phyloP scores from a whole-genome alignment of 768 basidiomycete genomes.

The Ephemerocybe angulata region DNA sequence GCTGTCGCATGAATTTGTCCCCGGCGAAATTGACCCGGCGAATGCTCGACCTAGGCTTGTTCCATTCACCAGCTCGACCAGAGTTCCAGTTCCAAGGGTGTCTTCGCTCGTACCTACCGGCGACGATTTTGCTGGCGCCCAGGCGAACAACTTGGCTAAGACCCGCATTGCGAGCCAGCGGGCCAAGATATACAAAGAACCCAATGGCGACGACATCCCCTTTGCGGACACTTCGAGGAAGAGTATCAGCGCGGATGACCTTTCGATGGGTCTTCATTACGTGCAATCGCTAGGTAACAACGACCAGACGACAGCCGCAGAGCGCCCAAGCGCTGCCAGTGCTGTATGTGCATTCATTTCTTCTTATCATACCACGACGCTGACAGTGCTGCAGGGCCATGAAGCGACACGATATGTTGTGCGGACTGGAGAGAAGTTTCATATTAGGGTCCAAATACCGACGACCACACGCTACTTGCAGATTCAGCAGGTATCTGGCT shows the following conservation, averaged over 20 bases:
- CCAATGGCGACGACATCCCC: constrained; percentile 26
- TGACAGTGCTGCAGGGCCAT: not conserved
- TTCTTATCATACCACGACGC: not conserved
- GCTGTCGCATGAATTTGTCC: constrained; percentile 35
- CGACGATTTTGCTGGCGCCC: constrained; percentile 22
- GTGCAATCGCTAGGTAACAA: constrained; percentile 67
- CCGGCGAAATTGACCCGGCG: constrained; percentile 21
- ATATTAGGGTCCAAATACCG: constrained; percentile 9
- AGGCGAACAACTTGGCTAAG: constrained; percentile 13
- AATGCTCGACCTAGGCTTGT: constrained; percentile 57
- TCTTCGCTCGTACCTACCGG: constrained; percentile 29
- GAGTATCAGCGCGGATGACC: constrained; percentile 55
- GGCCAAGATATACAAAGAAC: constrained; percentile 48
- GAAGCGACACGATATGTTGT: constrained; percentile 10
- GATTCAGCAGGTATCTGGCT: constrained; percentile 11
- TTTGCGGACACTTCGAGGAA: constrained; percentile 24
- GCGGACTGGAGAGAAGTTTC: constrained; percentile 12
- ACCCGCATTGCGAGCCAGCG: constrained; percentile 60
- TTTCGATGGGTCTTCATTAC: constrained; percentile 67
- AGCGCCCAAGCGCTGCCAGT: not conserved
- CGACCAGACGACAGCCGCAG: not conserved
- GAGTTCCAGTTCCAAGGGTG: constrained; percentile 58
- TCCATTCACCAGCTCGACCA: constrained; percentile 65
- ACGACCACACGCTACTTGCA: constrained; percentile 3
- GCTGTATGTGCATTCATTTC: not conserved